These are phyloP conservation scores for Pleurotus giganteus DNA, from an alignment of 768 basidiomycete species.

Conservation along the genomic window DNA sequence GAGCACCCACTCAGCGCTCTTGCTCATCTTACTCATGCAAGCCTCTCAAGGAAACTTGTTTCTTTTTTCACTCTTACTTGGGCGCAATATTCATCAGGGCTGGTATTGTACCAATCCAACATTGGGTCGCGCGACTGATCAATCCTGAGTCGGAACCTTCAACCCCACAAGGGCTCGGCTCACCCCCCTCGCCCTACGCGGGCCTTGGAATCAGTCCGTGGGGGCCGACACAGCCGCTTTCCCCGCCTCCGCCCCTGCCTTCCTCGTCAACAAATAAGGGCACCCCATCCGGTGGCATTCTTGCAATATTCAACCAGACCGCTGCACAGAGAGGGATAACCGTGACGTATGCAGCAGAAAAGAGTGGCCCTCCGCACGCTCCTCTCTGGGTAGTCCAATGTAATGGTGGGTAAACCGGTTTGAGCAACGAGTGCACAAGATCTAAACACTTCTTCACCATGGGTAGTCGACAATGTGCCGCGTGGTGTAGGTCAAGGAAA, in stretches of 20 bases:
- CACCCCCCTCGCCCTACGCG: conserved; percentile 12
- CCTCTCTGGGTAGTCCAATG: conserved; percentile 40
- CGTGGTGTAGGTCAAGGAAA: conserved; percentile 51
- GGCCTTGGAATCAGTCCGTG: background rate
- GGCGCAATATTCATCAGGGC: conserved; percentile 65
- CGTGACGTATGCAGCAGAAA: conserved; percentile 4
- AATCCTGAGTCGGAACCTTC: conserved; percentile 36
- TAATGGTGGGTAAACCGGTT: conserved; percentile 34
- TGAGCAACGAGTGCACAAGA: background rate
- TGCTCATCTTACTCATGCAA: conserved; percentile 7
- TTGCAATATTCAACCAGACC: conserved; percentile 9
- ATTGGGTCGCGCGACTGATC: conserved; percentile 59
- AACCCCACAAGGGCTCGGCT: conserved; percentile 14
- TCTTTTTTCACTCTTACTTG: conserved; percentile 59
- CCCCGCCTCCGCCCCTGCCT: conserved; percentile 11
- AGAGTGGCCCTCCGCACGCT: conserved; percentile 8
- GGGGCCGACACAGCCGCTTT: background rate
- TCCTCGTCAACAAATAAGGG: conserved; percentile 3
- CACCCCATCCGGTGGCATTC: conserved; percentile 12
- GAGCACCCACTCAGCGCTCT: conserved; percentile 2
- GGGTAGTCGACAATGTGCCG: conserved; percentile 48
- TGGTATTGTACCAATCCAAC: conserved; percentile 46
- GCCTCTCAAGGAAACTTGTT: conserved; percentile 46
- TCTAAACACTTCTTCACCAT: background rate
- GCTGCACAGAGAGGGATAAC: conserved; percentile 9